Conservation (phyloP, 495 filamentous ascomycete genomes). For the Penicillium mononematosum region DNA sequence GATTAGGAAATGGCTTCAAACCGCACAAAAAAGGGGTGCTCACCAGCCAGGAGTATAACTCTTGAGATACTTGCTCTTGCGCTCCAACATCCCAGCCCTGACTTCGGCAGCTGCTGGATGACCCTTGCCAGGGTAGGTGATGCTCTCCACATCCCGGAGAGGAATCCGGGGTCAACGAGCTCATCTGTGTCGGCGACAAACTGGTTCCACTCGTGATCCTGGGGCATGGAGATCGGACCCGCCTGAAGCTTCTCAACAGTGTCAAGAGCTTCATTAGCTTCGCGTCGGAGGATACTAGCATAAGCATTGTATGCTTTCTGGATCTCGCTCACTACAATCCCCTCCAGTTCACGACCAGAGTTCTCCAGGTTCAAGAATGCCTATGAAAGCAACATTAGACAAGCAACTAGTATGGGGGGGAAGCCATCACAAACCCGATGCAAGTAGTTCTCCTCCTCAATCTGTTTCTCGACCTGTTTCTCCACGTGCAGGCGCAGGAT, state of each 20-base stretch:
- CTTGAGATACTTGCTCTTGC: slow-evolving; percentile 98
- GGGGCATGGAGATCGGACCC: slow-evolving; percentile 84
- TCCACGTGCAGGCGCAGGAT: slow-evolving; percentile 81
- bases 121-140: slow-evolving; percentile 90
- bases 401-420: slow-evolving; percentile 11
- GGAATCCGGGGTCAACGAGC: slow-evolving; percentile 81
- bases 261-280: slow-evolving; percentile 77
- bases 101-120: slow-evolving; percentile 86
- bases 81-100: slow-evolving; percentile 84
- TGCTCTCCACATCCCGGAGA: slow-evolving; percentile 73
- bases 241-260: slow-evolving; percentile 78
- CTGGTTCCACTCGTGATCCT: slow-evolving; percentile 83
- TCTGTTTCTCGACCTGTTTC: slow-evolving; percentile 82
- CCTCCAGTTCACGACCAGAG: slow-evolving; percentile 91
- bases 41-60: slow-evolving; percentile 97
- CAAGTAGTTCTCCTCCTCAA: slow-evolving; percentile 96
- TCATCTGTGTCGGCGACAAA: slow-evolving; percentile 83
- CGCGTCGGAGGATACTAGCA: slow-evolving; percentile 81
- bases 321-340: slow-evolving; percentile 93
- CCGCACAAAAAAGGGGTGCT: slow-evolving; percentile 28
- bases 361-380: slow-evolving; percentile 93
- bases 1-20: slow-evolving; percentile 31
- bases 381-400: slow-evolving; percentile 44
- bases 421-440: slow-evolving; percentile 66
- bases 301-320: slow-evolving; percentile 96